These are phyloP conservation scores for Corchorus capsularis DNA, from an alignment of 345 rosid genomes.

Conservation along the genomic window DNA sequence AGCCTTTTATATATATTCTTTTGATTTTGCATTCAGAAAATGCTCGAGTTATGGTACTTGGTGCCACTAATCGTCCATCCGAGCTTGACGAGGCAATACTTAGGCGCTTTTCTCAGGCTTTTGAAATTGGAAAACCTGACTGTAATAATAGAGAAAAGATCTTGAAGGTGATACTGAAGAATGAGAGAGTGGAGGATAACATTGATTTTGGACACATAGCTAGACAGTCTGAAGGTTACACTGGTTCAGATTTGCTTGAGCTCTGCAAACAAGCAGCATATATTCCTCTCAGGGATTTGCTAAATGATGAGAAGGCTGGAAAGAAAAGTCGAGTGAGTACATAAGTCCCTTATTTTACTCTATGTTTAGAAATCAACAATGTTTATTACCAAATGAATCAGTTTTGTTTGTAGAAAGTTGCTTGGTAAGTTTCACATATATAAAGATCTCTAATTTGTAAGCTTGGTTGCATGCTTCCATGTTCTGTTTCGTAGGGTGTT, in stretches of 20 bases:
- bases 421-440: not conserved
- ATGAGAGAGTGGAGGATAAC: constrained; percentile 60
- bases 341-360: not conserved
- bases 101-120: constrained; percentile 89
- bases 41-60: constrained; percentile 96
- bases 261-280: constrained; percentile 96
- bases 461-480: not conserved
- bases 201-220: constrained; percentile 71
- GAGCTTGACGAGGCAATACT: constrained; percentile 97
- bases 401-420: not conserved
- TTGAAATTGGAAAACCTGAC: constrained; percentile 92
- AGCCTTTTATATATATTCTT: constrained; percentile 3
- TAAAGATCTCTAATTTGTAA: not conserved
- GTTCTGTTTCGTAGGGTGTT: not conserved
- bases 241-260: constrained; percentile 92
- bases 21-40: constrained; percentile 46
- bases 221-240: constrained; percentile 69
- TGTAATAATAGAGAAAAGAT: constrained; percentile 70
- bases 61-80: constrained; percentile 95
- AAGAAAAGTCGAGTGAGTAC: constrained; percentile 55
- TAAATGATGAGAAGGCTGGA: constrained; percentile 79
- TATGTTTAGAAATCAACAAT: not conserved
- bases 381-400: not conserved
- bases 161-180: constrained; percentile 82
- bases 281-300: constrained; percentile 76